Base-by-base conservation (phyloP, 768 basidiomycete genomes). In the Antrodiella citrinella region DNA sequence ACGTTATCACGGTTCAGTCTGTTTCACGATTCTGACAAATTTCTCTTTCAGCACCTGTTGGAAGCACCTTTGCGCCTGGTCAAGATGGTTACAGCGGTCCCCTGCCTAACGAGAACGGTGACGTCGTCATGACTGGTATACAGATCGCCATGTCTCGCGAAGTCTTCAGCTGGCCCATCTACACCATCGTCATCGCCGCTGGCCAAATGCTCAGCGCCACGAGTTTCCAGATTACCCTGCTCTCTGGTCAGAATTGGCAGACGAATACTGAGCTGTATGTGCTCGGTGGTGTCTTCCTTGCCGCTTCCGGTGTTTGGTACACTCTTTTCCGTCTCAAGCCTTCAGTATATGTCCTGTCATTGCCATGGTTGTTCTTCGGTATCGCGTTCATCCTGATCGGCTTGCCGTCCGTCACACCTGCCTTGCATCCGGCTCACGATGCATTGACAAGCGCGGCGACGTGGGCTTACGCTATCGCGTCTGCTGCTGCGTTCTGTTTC, bases 161-260 rank as follows among this genome's bases (percentile, higher is more conserved):
- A 64, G 64, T 93, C 44, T 78, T 69, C 39, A 86, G 87, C 26
- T 96, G 93, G 93, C 93, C 93, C 0, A 64, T 96, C 54, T 96
- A 96, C 66, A 86, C 90, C 39, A 86, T 94, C 59, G 72, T 94
- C 59, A 87, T 95, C 53, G 91, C 84, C 23, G 56, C 86, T 24
- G 92, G 92, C 26, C 92, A 90, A 73, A 91, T 92, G 86, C 68
- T 92, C 55, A 82, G 85, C 50, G 91, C 91, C 2, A 91, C 90
- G 24, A 94, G 91, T 61, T 96, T 94, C 80, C 93, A 96, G 68
- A 87, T 95, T 61, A 94, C 91, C 15, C 69, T 96, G 26, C 74
- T 95, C 18, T 85, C 87, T 18, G 93, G 93, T 47, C 81, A 84
- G 59, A 92, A 91, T 57, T 90, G 82, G 69, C 81, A 90, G 64